Conservation (phyloP, 2,329 filamentous ascomycete species). For the Cytospora chrysosperma region DNA sequence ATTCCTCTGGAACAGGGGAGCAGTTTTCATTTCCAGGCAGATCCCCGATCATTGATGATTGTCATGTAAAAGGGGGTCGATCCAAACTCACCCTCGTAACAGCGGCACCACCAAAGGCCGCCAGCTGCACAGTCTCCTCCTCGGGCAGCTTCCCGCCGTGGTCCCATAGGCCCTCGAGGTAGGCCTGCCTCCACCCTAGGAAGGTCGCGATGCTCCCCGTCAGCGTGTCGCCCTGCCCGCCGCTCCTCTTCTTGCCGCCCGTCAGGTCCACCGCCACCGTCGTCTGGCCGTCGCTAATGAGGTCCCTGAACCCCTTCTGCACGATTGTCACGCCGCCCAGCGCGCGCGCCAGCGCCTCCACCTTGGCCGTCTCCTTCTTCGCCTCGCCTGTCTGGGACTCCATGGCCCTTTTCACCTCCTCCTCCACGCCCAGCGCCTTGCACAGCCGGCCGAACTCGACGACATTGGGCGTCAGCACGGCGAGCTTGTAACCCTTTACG, state of each 20-base stretch:
- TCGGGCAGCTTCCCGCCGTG: constrained; percentile 42
- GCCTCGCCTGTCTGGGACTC: constrained; percentile 29
- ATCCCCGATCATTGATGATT: neutral
- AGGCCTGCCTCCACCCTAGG: constrained; percentile 83
- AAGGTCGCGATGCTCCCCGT: constrained; percentile 89
- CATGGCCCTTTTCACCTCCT: constrained; percentile 40
- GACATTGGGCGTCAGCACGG: constrained; percentile 91
- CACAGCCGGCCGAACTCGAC: constrained; percentile 87
- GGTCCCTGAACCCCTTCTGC: constrained; percentile 82
- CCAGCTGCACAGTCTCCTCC: constrained; percentile 65
- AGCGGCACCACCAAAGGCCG: constrained; percentile 81
- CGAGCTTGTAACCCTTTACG: constrained; percentile 76
- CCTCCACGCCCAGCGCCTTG: constrained; percentile 68
- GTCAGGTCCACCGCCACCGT: constrained; percentile 75
- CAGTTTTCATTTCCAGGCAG: too few relatives aligned
- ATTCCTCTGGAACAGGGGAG: neutral
- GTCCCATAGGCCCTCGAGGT: constrained; percentile 80
- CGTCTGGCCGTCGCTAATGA: constrained; percentile 74
- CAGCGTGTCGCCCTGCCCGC: constrained; percentile 92
- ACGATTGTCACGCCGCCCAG: constrained; percentile 88
- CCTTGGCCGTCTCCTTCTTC: constrained; percentile 45
- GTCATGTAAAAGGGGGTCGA: neutral
- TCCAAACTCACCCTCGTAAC: constrained; percentile 69
- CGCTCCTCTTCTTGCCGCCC: constrained; percentile 85
- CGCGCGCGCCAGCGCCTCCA: constrained; percentile 68